phyloP scores from a whole-genome alignment of 2,329 filamentous ascomycete genomes.

The Pseudogymnoascus sp. region DNA sequence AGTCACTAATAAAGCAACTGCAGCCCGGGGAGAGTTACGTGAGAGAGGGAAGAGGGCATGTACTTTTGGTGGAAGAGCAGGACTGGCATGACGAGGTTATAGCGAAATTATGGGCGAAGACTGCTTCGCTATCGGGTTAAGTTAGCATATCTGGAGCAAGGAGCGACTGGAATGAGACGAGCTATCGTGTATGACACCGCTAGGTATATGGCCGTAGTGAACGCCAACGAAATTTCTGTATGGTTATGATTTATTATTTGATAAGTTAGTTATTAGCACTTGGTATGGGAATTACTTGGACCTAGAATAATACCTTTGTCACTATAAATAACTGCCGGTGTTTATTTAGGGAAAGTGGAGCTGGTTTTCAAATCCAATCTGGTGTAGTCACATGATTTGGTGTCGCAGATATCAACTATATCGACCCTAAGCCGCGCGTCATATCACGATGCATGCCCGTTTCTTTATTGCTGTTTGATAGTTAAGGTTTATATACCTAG shows the following conservation, averaged over 20 bases:
- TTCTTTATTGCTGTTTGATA: not conserved
- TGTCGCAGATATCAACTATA: constrained; percentile 1
- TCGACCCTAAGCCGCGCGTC: not conserved
- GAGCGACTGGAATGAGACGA: not conserved
- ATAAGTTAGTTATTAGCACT: not conserved
- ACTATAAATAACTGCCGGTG: not conserved
- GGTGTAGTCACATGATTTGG: not conserved
- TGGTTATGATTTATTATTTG: not conserved
- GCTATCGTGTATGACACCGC: not conserved
- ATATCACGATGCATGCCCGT: not conserved
- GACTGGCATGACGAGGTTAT: constrained; percentile 56
- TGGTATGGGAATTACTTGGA: not conserved
- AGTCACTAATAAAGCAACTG: constrained; percentile 59
- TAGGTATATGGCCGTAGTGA: not conserved
- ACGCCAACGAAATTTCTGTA: not conserved
- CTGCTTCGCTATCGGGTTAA: not conserved
- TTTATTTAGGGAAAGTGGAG: not conserved
- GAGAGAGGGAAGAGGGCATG: constrained; percentile 69
- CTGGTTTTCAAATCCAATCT: not conserved
- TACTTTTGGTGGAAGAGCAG: constrained; percentile 63
- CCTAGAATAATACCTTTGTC: not conserved
- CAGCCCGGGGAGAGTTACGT: constrained; percentile 54
- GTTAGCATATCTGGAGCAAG: not conserved
- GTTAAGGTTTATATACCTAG: not conserved
- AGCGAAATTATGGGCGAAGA: constrained; percentile 37